phyloP scores from a whole-genome alignment of 441 rosid species.

The Pelargonium fulgidum region DNA sequence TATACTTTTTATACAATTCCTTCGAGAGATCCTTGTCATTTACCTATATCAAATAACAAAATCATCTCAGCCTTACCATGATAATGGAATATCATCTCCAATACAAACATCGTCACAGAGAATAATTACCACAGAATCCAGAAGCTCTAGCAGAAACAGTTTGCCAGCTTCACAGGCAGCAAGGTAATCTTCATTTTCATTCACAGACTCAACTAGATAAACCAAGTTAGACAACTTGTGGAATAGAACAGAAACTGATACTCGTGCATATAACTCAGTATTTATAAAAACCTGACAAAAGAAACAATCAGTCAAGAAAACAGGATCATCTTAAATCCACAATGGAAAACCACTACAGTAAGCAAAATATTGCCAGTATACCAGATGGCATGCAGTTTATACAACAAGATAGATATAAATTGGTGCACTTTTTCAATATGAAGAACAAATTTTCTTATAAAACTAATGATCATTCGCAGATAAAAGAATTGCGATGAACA shows the following conservation, averaged over 20 bases:
- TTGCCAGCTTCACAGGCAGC: conserved; percentile 76
- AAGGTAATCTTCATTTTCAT: conserved; percentile 37
- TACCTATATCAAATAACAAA: conserved; percentile 40
- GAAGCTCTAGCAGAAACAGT: conserved; percentile 73
- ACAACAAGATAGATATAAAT: neutral
- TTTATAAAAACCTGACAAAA: conserved; percentile 66
- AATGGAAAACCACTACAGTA: conserved; percentile 9
- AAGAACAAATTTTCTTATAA: conserved; percentile 3
- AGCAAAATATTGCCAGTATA: conserved; percentile 8
- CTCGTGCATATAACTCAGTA: conserved; percentile 92
- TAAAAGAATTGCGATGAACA: neutral
- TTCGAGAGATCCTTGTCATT: conserved; percentile 83
- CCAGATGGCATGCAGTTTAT: conserved; percentile 10
- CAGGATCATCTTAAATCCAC: neutral
- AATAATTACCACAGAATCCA: conserved; percentile 67
- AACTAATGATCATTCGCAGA: neutral
- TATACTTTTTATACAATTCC: conserved; percentile 88
- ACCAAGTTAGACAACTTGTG: conserved; percentile 64
- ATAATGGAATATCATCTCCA: conserved; percentile 3
- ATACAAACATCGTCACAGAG: conserved; percentile 4
- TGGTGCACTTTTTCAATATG: conserved; percentile 4
- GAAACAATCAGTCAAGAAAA: conserved; percentile 18
- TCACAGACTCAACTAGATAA: conserved; percentile 35
- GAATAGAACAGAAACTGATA: conserved; percentile 75
- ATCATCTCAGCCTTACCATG: conserved; percentile 13